Conservation (phyloP, 139 green algal species). For the Auxenochlorella pyrenoidosa region DNA sequence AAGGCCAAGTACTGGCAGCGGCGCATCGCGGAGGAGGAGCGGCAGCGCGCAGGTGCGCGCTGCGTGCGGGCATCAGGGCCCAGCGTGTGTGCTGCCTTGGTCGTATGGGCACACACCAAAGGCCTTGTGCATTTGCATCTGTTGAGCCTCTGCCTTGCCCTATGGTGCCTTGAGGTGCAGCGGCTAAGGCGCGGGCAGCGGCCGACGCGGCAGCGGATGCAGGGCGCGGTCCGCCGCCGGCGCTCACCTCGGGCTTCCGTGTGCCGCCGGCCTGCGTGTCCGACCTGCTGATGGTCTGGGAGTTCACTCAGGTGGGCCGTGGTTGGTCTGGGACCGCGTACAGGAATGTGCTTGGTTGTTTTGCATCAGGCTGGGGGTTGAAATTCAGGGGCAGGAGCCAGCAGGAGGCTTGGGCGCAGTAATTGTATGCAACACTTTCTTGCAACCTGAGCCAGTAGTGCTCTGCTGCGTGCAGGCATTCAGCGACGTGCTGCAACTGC, state of each 20-base stretch:
- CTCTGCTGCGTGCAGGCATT: slow-evolving; percentile 58
- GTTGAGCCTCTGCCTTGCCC: not conserved
- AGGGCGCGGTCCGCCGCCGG: slow-evolving; percentile 64
- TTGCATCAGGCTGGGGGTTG: too few relatives aligned
- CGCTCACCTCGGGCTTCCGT: slow-evolving; percentile 46
- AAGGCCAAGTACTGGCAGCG: slow-evolving; percentile 25
- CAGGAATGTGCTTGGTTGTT: too few relatives aligned
- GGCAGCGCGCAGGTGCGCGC: not conserved
- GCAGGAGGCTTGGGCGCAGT: too few relatives aligned
- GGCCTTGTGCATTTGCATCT: not conserved
- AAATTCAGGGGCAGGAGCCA: too few relatives aligned
- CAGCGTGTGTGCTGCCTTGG: too few relatives aligned
- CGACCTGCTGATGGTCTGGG: slow-evolving; percentile 76
- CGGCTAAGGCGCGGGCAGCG: slow-evolving; percentile 37
- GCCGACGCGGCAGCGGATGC: slow-evolving; percentile 51
- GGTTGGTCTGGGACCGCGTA: too few relatives aligned
- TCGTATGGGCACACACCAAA: too few relatives aligned
- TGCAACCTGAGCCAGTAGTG: not conserved
- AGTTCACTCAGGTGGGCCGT: slow-evolving; percentile 56
- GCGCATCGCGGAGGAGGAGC: slow-evolving; percentile 14
- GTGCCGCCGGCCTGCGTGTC: slow-evolving; percentile 58
- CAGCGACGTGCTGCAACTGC: slow-evolving; percentile 69
- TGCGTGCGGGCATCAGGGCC: not conserved
- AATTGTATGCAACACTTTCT: too few relatives aligned
- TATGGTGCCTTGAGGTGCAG: not conserved